phyloP scores from a whole-genome alignment of 139 green algal species.

The Closterium sp. region DNA sequence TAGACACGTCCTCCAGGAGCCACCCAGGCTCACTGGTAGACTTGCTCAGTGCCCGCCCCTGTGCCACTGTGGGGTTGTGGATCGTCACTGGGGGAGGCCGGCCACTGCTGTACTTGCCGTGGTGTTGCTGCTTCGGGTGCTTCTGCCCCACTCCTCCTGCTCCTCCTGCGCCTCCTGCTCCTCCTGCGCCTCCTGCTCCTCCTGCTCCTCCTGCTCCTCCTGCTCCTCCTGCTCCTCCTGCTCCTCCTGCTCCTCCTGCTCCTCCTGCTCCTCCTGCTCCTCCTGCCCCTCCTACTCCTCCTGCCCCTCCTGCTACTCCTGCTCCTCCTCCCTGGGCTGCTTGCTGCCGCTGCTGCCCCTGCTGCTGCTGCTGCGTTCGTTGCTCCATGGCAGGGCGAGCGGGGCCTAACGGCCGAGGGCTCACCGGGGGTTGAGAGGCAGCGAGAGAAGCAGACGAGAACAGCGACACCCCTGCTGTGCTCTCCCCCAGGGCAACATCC shows the following conservation, averaged over 20 bases:
- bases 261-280: not conserved
- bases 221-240: too few species aligned
- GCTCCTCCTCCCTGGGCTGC: not conserved
- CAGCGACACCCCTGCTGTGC: not conserved
- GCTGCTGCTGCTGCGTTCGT: not conserved
- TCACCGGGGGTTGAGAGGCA: not conserved
- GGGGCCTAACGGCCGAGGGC: not conserved
- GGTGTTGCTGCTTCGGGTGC: not conserved
- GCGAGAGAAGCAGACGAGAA: not conserved
- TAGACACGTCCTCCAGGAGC: not conserved
- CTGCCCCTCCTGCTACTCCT: not conserved
- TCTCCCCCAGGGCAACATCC: not conserved
- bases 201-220: too few species aligned
- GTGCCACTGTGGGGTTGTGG: not conserved
- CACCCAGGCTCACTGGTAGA: not conserved
- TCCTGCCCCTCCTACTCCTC: not conserved
- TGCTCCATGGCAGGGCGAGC: not conserved
- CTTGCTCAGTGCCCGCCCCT: not conserved
- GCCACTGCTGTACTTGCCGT: not conserved
- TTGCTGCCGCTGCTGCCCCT: not conserved
- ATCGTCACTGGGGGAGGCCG: not conserved
- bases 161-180: too few species aligned
- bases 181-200: too few species aligned
- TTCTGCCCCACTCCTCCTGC: not conserved
- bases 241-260: too few species aligned